Percentiles rank a stretch among this genome's conserved stretches.
Conservation (phyloP, 257 asterid species). For the Primulina tabacum region DNA sequence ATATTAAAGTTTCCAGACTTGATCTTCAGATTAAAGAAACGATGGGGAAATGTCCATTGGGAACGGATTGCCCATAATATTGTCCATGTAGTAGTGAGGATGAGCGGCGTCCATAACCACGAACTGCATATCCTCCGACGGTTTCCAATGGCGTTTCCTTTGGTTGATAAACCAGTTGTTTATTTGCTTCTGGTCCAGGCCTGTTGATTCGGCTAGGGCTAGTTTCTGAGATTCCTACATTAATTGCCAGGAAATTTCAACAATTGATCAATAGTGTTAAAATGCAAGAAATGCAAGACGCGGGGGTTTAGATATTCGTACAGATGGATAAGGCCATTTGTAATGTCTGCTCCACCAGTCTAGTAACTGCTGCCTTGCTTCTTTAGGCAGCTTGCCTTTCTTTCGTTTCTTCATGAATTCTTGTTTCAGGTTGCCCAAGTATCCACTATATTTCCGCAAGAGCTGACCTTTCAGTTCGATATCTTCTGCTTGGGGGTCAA, state of each 20-base stretch:
- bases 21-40: constrained; percentile 39
- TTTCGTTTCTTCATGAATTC: constrained; percentile 99
- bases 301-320: constrained; percentile 13
- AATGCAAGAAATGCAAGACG: background rate
- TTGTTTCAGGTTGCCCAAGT: constrained; percentile 88
- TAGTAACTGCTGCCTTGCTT: constrained; percentile 79
- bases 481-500: constrained; percentile 91
- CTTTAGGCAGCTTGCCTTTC: constrained; percentile 98
- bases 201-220: constrained; percentile 85
- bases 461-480: constrained; percentile 86
- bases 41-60: constrained; percentile 80
- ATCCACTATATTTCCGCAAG: constrained; percentile 88
- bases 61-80: constrained; percentile 62
- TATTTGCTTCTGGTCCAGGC: constrained; percentile 91
- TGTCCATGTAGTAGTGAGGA: constrained; percentile 71
- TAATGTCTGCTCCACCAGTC: constrained; percentile 98
- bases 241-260: background rate
- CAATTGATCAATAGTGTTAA: background rate
- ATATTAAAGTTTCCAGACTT: background rate
- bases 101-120: constrained; percentile 90
- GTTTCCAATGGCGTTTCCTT: constrained; percentile 95
- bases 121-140: constrained; percentile 92
- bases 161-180: constrained; percentile 97
- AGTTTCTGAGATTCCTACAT: constrained; percentile 89
- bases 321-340: constrained; percentile 99